These are phyloP conservation scores for Strombidium stylifer DNA, from an alignment of 73 alveolate genomes.

Conservation along the genomic window DNA sequence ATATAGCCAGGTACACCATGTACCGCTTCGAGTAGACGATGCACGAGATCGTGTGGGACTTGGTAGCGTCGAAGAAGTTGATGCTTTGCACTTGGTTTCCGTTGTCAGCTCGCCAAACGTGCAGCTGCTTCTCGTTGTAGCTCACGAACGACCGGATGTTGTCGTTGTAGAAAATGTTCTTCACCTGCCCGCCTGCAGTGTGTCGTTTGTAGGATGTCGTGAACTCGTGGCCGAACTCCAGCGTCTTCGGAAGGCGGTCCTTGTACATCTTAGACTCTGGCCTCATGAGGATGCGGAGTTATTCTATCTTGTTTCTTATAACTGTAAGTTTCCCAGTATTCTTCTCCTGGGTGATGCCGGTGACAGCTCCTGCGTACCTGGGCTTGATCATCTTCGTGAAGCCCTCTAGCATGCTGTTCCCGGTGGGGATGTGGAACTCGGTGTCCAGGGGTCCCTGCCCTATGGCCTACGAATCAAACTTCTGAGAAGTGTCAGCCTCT, in stretches of 20 bases:
- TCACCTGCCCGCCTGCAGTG: slow-evolving; percentile 28
- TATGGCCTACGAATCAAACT: too few relatives aligned
- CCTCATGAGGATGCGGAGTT: too few relatives aligned
- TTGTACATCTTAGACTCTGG: slow-evolving; percentile 19
- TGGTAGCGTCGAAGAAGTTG: slow-evolving; percentile 47
- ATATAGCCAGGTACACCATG: slow-evolving; percentile 50
- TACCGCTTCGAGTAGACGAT: slow-evolving; percentile 38
- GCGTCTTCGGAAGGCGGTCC: slow-evolving; percentile 24
- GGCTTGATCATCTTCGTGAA: too few relatives aligned
- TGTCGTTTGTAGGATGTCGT: slow-evolving; percentile 12
- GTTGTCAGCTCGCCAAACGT: slow-evolving; percentile 55
- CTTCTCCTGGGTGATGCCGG: too few relatives aligned
- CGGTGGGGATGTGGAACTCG: too few relatives aligned
- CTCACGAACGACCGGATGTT: slow-evolving; percentile 24
- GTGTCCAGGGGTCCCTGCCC: too few relatives aligned
- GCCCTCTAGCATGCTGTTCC: too few relatives aligned
- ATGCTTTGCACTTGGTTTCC: slow-evolving; percentile 24
- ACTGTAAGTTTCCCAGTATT: too few relatives aligned
- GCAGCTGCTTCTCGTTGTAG: slow-evolving; percentile 54
- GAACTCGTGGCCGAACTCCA: slow-evolving; percentile 32
- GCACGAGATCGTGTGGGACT: slow-evolving; percentile 49
- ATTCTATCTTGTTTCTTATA: too few relatives aligned
- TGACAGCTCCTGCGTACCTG: too few relatives aligned
- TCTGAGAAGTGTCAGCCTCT: too few relatives aligned
- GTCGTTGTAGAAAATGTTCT: slow-evolving; percentile 26